Evolutionary conservation across 352 stramenopile genomes (phyloP).

Genomic region (Phytopythium mirpurense): DNA sequence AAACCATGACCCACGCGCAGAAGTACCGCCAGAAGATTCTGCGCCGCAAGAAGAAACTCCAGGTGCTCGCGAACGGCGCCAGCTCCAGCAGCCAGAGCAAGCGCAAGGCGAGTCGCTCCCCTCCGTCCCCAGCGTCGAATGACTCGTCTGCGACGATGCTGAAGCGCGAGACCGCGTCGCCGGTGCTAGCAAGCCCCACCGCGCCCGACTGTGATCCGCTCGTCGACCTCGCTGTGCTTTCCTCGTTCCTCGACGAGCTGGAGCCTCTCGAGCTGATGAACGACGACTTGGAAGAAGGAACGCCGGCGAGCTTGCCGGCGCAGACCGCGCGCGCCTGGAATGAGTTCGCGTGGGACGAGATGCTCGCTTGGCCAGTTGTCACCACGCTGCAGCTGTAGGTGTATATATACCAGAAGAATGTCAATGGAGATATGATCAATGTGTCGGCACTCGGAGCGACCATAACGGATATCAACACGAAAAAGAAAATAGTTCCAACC

Average conservation of each 20-base stretch:
- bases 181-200: neutral
- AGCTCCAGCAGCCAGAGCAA: constrained; percentile 6
- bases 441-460: too few species aligned
- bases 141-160: neutral
- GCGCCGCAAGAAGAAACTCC: constrained; percentile 17
- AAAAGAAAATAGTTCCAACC: neutral
- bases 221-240: constrained; percentile 15
- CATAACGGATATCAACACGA: too few species aligned
- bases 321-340: neutral
- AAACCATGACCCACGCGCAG: constrained; percentile 90
- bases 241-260: constrained; percentile 27
- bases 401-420: constrained; percentile 1
- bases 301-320: neutral
- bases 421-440: neutral
- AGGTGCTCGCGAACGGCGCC: constrained; percentile 6
- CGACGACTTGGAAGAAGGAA: neutral
- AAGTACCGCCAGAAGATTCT: constrained; percentile 76
- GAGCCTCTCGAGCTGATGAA: constrained; percentile 11
- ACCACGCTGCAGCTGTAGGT: neutral
- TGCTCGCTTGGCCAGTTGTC: constrained; percentile 3
- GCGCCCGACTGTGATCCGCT: constrained; percentile 7
- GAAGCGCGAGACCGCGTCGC: neutral
- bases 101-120: neutral
- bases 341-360: constrained; percentile 1
- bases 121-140: constrained; percentile 13